Conservation (phyloP, 2,329 filamentous ascomycete genomes). For the Cladophialophora chaetospira region DNA sequence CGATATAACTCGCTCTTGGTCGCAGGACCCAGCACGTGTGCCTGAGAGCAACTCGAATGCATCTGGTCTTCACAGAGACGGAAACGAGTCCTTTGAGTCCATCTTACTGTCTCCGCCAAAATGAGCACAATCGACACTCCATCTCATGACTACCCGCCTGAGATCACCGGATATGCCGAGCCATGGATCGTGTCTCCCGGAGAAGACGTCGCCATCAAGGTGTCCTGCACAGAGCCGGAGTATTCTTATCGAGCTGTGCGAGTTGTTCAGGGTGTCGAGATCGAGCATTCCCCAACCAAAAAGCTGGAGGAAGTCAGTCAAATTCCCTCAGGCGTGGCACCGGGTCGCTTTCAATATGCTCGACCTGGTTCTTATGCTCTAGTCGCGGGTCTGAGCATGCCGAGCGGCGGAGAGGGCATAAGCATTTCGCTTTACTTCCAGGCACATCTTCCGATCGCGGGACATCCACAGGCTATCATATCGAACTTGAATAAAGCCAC, state of each 20-base stretch:
- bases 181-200: slow-evolving; percentile 24
- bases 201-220: slow-evolving; percentile 19
- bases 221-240: slow-evolving; percentile 25
- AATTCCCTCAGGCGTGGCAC: slow-evolving; percentile 9
- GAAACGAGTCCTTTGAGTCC: background rate
- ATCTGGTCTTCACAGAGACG: too few relatives aligned
- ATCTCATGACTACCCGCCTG: slow-evolving; percentile 13
- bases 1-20: too few relatives aligned
- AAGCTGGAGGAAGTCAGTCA: slow-evolving; percentile 5
- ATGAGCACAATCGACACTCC: slow-evolving; percentile 10
- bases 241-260: slow-evolving; percentile 25
- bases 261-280: slow-evolving; percentile 19
- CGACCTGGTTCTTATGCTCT: slow-evolving; percentile 20
- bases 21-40: too few relatives aligned
- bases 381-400: slow-evolving; percentile 1
- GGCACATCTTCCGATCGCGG: slow-evolving; percentile 8
- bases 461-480: slow-evolving; percentile 18
- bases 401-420: background rate
- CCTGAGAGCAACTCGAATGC: too few relatives aligned
- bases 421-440: slow-evolving; percentile 21
- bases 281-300: slow-evolving; percentile 7
- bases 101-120: background rate
- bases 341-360: slow-evolving; percentile 20
- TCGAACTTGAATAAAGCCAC: slow-evolving; percentile 17
- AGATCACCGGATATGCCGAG: slow-evolving; percentile 27